Conservation (phyloP, 1,139 yeast species). For the Yamadazyma diospyri region DNA sequence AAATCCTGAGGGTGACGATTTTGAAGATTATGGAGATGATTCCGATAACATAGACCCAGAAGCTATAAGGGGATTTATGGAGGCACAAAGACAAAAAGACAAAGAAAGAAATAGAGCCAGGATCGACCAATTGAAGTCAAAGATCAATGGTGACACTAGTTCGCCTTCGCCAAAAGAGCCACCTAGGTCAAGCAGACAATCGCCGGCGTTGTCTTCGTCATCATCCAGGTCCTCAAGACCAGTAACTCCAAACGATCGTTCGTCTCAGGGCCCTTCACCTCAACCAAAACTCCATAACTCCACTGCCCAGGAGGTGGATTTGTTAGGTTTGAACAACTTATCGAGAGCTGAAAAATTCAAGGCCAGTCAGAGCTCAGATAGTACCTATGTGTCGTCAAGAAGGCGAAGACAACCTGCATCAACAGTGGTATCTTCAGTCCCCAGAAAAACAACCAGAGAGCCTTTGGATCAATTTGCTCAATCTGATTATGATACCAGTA, state of each 20-base stretch:
- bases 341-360: slow-evolving; percentile 21
- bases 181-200: not conserved
- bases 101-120: slow-evolving; percentile 30
- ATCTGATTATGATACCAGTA: slow-evolving; percentile 53
- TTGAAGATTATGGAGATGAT: slow-evolving; percentile 42
- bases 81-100: slow-evolving; percentile 37
- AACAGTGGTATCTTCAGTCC: slow-evolving; percentile 1
- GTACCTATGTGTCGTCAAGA: slow-evolving; percentile 17
- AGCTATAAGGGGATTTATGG: slow-evolving; percentile 39
- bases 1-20: slow-evolving; percentile 29
- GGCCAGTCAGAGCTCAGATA: slow-evolving; percentile 9
- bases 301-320: slow-evolving; percentile 20
- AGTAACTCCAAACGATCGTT: not conserved
- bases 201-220: not conserved
- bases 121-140: slow-evolving; percentile 19
- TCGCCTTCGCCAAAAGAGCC: not conserved
- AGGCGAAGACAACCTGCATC: slow-evolving; percentile 11
- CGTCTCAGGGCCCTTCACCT: not conserved
- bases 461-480: slow-evolving; percentile 39
- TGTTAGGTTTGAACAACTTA: slow-evolving; percentile 18
- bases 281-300: slow-evolving; percentile 3
- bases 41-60: slow-evolving; percentile 44
- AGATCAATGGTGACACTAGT: slow-evolving; percentile 1
- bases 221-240: too few species aligned
- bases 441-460: slow-evolving; percentile 15